Base-by-base conservation (phyloP, 2,329 filamentous ascomycete genomes). In the Emericellopsis cladophorae region DNA sequence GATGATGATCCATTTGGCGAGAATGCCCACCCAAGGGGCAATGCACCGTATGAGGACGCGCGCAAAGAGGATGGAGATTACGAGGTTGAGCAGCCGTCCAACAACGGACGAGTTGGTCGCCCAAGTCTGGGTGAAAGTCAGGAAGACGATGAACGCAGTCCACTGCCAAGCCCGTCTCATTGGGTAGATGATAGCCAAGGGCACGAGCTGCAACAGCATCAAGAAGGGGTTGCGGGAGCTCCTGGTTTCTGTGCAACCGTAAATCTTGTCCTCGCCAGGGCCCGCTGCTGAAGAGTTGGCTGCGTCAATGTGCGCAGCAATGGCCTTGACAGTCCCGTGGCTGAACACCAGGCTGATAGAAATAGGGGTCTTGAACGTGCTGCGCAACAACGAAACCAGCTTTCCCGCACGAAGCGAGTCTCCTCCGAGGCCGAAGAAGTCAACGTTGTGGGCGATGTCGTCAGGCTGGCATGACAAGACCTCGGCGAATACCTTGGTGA, bases 1-100 rank as follows among this genome's bases (percentile, higher is more conserved):
- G 34, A 76, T 68, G 40, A 76, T 58, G 6, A 68, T 36, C 73
- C 72, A 76, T 50, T 76, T 76, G 38, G 64, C 58, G 3, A 56
- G 33, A 21, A 76, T 72, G n/a, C 64, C 70, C 18, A 67, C 32
- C 22, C 67, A 51, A 1, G 72, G 72, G 6, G 60, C 53, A 7
- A 67, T 44, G 2, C 62, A 50, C 14, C 59, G 54, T 5, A 64
- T 61, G 5, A 60, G 48, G 5, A 65, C 26, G 7, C 64, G 60
- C 8, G 67, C 61, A 22, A 68, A 52, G 7, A 60, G 43, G 34
- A 74, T 65, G 7, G 61, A 63, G 10, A 70, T 35, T 1, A 65
- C 59, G 15, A 76, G 57, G 42, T 68, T 65, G 42, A 75, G 41
- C 11, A 75, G 55, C 31, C 71, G 64, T 6, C 70, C 70, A 5